Conservation (phyloP, 2,329 filamentous ascomycete genomes). For the Fusarium papillatum region DNA sequence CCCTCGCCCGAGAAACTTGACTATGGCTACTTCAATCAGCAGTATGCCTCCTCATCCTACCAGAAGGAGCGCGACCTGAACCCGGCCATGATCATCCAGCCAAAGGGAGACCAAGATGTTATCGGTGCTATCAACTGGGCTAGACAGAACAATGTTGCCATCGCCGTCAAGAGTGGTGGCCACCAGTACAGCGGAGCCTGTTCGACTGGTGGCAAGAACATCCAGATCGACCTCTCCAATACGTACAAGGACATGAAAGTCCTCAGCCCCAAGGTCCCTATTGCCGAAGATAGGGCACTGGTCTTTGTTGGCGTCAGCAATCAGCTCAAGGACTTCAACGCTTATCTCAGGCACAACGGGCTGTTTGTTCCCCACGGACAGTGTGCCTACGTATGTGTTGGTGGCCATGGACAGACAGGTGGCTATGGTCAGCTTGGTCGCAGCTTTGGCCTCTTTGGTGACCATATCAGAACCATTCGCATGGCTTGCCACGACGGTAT, state of each 20-base stretch:
- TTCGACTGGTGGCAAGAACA: conserved; percentile 57
- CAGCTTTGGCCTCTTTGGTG: conserved; percentile 66
- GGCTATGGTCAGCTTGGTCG: conserved; percentile 61
- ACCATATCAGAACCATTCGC: conserved; percentile 63
- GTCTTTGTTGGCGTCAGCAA: conserved; percentile 56
- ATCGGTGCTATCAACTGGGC: conserved; percentile 54
- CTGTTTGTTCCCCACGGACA: conserved; percentile 61
- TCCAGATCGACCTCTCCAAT: conserved; percentile 58
- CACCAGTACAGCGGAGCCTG: conserved; percentile 64
- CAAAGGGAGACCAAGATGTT: conserved; percentile 58
- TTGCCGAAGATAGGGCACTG: conserved; percentile 47
- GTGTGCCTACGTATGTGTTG: conserved; percentile 58
- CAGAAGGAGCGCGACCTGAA: conserved; percentile 55
- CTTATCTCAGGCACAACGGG: conserved; percentile 54
- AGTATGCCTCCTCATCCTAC: conserved; percentile 59
- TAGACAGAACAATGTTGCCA: conserved; percentile 51
- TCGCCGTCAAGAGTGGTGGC: conserved; percentile 61
- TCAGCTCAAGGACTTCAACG: conserved; percentile 56
- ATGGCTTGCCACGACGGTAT: conserved; percentile 62
- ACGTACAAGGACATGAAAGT: conserved; percentile 47
- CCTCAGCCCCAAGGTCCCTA: conserved; percentile 29
- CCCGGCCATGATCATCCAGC: conserved; percentile 58
- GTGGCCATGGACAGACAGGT: conserved; percentile 61
- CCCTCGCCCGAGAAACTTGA: neutral
- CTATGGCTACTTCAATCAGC: neutral